Evolutionary conservation across 306 rosid species (phyloP).

Genomic region (Quercus ilex): DNA sequence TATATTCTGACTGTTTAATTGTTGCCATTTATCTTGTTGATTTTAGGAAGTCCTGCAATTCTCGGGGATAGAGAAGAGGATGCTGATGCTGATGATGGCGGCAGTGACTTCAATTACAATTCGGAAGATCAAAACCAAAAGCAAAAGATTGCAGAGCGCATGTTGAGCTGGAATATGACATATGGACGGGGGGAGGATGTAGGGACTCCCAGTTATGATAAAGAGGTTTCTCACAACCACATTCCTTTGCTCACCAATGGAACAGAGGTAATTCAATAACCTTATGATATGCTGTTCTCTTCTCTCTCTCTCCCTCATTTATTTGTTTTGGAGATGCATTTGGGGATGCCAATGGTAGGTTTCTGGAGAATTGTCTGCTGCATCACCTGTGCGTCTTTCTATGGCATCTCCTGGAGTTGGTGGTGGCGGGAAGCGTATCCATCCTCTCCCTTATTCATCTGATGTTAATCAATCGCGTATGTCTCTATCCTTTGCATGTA

Average conservation of each 20-base stretch:
- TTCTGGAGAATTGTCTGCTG: slow-evolving; percentile 92
- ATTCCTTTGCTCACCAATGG: slow-evolving; percentile 58
- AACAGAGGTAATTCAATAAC: slow-evolving; percentile 62
- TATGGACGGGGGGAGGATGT: slow-evolving; percentile 66
- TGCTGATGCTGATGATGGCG: slow-evolving; percentile 49
- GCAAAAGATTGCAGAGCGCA: slow-evolving; percentile 84
- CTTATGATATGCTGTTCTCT: slow-evolving; percentile 5
- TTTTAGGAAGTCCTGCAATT: slow-evolving; percentile 85
- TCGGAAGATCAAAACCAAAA: slow-evolving; percentile 75
- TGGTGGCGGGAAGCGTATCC: slow-evolving; percentile 59
- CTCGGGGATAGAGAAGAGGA: slow-evolving; percentile 79
- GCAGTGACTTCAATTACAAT: slow-evolving; percentile 62
- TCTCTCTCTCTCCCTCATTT: not conserved
- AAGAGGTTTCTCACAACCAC: slow-evolving; percentile 77
- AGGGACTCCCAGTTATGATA: slow-evolving; percentile 61
- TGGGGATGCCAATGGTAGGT: slow-evolving; percentile 36
- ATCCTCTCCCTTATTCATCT: slow-evolving; percentile 59
- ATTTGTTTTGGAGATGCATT: not conserved
- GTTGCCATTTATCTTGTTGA: slow-evolving; percentile 16
- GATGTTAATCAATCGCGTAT: slow-evolving; percentile 82
- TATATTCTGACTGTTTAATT: not conserved
- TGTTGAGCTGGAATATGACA: slow-evolving; percentile 85
- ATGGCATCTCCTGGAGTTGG: slow-evolving; percentile 84
- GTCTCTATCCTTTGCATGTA: not conserved
- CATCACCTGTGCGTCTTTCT: slow-evolving; percentile 83